Conservation (phyloP, 306 rosid species). For the Fagus sylvatica region DNA sequence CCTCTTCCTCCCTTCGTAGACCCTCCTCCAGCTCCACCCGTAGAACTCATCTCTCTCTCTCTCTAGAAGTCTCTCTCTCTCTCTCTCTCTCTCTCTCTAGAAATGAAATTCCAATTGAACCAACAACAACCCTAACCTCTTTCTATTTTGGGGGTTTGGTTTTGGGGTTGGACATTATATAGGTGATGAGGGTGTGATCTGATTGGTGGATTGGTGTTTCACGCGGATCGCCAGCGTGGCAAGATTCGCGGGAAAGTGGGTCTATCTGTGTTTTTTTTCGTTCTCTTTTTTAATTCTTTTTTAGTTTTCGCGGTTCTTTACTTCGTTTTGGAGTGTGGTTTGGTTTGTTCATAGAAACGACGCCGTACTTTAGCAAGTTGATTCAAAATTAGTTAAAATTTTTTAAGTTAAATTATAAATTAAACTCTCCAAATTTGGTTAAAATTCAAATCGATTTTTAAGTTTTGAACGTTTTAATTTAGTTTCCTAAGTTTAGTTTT, state of each 20-base stretch:
- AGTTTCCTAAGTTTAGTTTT: no score
- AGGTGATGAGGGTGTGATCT: background rate
- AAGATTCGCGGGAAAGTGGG: conserved; percentile 37
- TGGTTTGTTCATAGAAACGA: background rate
- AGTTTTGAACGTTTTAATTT: no score
- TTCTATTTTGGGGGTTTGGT: background rate
- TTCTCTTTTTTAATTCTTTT: background rate
- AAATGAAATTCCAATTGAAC: no score
- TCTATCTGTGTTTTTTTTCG: background rate
- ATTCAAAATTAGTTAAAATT: no score
- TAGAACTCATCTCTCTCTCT: conserved; percentile 58
- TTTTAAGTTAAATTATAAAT: no score
- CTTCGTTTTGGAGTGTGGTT: background rate
- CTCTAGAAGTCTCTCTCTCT: background rate
- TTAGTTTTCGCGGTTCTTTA: conserved; percentile 10
- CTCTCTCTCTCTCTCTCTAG: no score
- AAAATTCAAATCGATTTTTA: no score
- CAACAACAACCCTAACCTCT: background rate
- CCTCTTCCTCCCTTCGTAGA: conserved; percentile 94
- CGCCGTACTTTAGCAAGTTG: background rate
- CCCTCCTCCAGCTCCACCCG: conserved; percentile 35
- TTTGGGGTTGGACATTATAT: background rate
- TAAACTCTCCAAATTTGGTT: no score
- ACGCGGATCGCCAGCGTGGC: conserved; percentile 42
- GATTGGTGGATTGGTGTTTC: conserved; percentile 14